Conservation (phyloP, 352 stramenopile genomes). For the Thalassiosira ordinaria region DNA sequence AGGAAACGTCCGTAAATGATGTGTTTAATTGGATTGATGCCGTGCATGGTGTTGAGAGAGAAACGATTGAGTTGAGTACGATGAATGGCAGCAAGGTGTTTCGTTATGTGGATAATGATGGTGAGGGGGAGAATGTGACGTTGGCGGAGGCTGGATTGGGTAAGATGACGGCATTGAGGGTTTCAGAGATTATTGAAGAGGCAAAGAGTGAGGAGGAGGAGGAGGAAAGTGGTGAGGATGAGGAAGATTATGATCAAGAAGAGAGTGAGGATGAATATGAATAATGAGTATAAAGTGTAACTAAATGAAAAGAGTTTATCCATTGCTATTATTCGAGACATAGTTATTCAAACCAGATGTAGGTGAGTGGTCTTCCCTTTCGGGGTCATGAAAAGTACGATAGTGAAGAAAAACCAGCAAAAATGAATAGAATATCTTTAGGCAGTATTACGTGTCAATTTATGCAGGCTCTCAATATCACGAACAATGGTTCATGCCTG, state of each 20-base stretch:
- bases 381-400: too few species aligned
- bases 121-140: slow-evolving; percentile 43
- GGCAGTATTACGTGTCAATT: too few species aligned
- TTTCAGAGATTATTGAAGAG: slow-evolving; percentile 53
- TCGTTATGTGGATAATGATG: slow-evolving; percentile 58
- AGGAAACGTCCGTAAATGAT: slow-evolving; percentile 52
- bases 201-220: slow-evolving; percentile 19
- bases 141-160: slow-evolving; percentile 67
- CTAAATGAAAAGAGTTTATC: too few species aligned
- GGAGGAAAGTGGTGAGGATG: slow-evolving; percentile 24
- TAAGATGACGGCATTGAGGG: slow-evolving; percentile 74
- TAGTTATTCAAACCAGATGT: too few species aligned
- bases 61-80: slow-evolving; percentile 72
- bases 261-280: slow-evolving; percentile 16
- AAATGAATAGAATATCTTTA: too few species aligned
- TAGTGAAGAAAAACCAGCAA: too few species aligned
- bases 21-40: slow-evolving; percentile 84
- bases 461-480: too few species aligned
- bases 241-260: too few species aligned
- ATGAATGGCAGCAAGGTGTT: slow-evolving; percentile 77
- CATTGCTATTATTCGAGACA: too few species aligned
- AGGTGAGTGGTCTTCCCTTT: too few species aligned
- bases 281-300: too few species aligned
- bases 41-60: slow-evolving; percentile 69
- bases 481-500: too few species aligned